Percentiles rank a stretch among this genome's conserved stretches.
Evolutionary conservation across 306 rosid genomes (phyloP).

Genomic region (Casuarina equisetifolia): DNA sequence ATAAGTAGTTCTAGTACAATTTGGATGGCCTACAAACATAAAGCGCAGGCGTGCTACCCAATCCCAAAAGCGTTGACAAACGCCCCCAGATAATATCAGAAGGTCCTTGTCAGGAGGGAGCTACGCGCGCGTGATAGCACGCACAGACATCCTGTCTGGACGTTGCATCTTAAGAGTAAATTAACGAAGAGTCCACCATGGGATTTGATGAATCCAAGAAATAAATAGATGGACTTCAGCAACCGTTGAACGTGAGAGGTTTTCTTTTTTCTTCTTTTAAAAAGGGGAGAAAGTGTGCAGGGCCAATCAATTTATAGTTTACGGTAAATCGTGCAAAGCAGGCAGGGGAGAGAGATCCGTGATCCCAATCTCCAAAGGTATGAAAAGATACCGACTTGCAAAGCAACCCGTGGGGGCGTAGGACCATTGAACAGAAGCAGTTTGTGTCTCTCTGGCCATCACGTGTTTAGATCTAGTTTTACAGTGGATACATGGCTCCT

Average conservation of each 20-base stretch:
- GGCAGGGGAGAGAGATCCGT: no score
- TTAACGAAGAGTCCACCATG: neutral
- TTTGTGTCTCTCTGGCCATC: slow-evolving; percentile 29
- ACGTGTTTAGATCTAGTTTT: slow-evolving; percentile 41
- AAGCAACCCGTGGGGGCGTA: no score
- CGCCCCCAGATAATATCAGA: neutral
- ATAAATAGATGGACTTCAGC: neutral
- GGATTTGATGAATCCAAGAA: neutral
- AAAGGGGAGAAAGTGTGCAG: neutral
- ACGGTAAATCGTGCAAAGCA: no score
- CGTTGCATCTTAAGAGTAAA: neutral
- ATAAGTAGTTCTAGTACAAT: no score
- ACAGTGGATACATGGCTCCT: slow-evolving; percentile 5
- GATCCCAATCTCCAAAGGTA: neutral
- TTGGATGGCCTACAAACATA: no score
- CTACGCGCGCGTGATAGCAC: no score
- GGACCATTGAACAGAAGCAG: no score
- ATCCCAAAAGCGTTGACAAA: slow-evolving; percentile 50
- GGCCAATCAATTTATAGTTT: no score
- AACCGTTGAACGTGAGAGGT: slow-evolving; percentile 30
- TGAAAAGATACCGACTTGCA: neutral
- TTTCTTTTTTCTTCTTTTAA: neutral
- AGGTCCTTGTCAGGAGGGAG: slow-evolving; percentile 24
- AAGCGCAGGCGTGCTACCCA: slow-evolving; percentile 17
- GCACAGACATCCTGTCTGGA: no score